Base-by-base conservation (phyloP, 2,329 filamentous ascomycete genomes). In the Colletotrichum melonis region DNA sequence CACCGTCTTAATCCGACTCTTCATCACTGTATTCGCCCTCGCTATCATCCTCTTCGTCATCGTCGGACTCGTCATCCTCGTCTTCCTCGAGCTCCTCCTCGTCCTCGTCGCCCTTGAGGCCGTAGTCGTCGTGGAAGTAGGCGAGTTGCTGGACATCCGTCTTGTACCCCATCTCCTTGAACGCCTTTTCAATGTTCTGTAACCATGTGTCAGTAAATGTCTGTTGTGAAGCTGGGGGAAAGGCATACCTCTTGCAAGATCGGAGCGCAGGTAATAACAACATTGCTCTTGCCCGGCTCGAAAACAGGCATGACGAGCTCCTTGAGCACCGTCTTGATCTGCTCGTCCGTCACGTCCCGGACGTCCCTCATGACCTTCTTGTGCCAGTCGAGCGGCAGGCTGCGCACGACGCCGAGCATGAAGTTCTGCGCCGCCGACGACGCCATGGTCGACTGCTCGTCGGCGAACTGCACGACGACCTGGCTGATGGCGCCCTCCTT, bases 401-500 rank as follows among this genome's bases (percentile, higher is more conserved):
- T 92, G 16, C 93, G 89, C 62, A 98, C 89, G 6, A 97, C 95
- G 70, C 94, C 91, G 73, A 93, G 91, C 12, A 95, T 88, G 81
- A 97, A 99, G 79, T 94, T 96, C 77, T 93, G 91, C 79, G 92
- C 89, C 1, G 95, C 97, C 0, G 97, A 95, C 56, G 89, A 90
- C 7, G 92, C 90, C 88, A 97, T 94, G 0, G 94, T 98, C 2
- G 93, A 89, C 82, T 98, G 95, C 79, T 97, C 94, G 77, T 98
- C 94, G 1, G 95, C 97, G 79, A 97, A 93, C 63, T 88, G 88
- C 74, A 95, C 92, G 42, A 99, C 95, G 71, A 99, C 95, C 77
- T 92, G 93, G 79, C 93, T 97, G 73, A 99, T 94, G 5, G 96
- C 95, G 6, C 95, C 95, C 82, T 98, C 95, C 11, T 98, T 90